Evolutionary conservation across 768 basidiomycete genomes (phyloP), one percentile per base, ranked within the genome.

Genomic region (Galerina sulciceps): DNA sequence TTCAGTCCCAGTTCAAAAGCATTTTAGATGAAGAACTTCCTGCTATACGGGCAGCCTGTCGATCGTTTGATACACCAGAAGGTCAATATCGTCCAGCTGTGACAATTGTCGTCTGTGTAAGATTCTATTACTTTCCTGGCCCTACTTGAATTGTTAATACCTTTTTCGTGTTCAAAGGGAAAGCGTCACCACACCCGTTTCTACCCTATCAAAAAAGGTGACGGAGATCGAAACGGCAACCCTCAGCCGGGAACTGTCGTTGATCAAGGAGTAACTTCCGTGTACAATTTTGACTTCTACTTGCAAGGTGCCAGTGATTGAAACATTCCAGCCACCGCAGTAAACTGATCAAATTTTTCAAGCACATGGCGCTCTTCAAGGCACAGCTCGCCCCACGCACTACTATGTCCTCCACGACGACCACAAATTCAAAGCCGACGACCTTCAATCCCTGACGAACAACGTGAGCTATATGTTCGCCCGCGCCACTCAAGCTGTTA

Each of bases 401-500:
- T 94, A 94, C 72, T 87, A 84, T 46, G 88, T 92, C 38, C 83
- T 93, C 8, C 88, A 93, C 67, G 92, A 94, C 69, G 90, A 93
- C 68, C 88, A 86, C 61, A 74, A 70, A 4, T 85, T 93, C 60
- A 76, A 72, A 5, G 85, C 91, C 0, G 91, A 95, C 69, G 77
- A 81, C 11, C 73, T 94, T 4, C 93, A 95, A 69, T 73, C 76
- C 34, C 79, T 91, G 46, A 88, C 90, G 17, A 88, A 93, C 69
- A 71, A 82, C 13, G 78, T 87, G 57, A 86, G 87, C 71, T 93
- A 93, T 70, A 80, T 90, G 70, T 96, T 91, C 65, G 90, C 89
- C 4, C 87, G 93, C 14, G 92, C 93, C 2, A 95, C 94, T 3
- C 90, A 92, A 64, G 89, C 92, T 0, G 94, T 95, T 50, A 91